Conservation (phyloP, 2,329 filamentous ascomycete species). For the Chaetomiaceae sp. region DNA sequence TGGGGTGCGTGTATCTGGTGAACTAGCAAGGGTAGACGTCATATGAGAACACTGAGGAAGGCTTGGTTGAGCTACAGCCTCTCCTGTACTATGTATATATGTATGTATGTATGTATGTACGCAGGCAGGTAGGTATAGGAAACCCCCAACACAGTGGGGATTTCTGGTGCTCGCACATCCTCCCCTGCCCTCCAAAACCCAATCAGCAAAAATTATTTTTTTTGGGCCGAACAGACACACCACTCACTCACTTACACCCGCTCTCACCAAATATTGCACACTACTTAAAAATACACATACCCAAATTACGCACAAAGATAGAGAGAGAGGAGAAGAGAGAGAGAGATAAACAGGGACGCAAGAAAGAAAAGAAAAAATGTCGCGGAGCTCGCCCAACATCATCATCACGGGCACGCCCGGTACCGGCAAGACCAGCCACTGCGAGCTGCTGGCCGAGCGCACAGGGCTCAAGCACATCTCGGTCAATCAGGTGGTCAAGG, state of each 20-base stretch:
- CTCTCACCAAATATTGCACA: too few relatives aligned
- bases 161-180: constrained; percentile 3
- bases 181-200: background rate
- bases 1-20: too few relatives aligned
- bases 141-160: constrained; percentile 12
- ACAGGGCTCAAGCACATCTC: constrained; percentile 77
- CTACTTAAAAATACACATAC: too few relatives aligned
- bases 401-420: constrained; percentile 94
- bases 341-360: constrained; percentile 3
- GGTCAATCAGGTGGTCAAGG: constrained; percentile 89
- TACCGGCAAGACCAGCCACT: constrained; percentile 92
- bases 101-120: background rate
- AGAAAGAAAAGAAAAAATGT: constrained; percentile 29
- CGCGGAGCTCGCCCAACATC: constrained; percentile 70
- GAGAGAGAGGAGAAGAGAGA: background rate
- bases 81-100: too few relatives aligned
- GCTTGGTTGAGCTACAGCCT: too few relatives aligned
- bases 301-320: background rate
- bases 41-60: too few relatives aligned
- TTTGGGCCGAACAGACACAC: background rate
- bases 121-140: background rate
- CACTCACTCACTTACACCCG: constrained; percentile 14
- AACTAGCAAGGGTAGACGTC: too few relatives aligned
- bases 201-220: constrained; percentile 16
- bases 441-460: constrained; percentile 71